phyloP scores from a whole-genome alignment of 441 rosid genomes.

The Erodium moschatum region DNA sequence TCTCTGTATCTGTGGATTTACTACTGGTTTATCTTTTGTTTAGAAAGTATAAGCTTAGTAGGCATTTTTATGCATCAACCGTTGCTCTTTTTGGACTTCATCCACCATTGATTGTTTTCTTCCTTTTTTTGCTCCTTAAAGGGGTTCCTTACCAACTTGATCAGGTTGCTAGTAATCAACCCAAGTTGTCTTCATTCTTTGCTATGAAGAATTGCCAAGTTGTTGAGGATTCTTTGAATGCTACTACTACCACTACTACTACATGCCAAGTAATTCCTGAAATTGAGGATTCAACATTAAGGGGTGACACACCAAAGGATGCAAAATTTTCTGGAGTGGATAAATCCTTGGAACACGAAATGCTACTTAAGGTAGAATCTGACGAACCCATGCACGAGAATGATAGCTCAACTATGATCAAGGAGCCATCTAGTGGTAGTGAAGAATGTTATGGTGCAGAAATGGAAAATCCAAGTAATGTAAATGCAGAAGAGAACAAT shows the following conservation, averaged over 20 bases:
- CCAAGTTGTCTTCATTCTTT: slow-evolving; percentile 73
- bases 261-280: slow-evolving; percentile 32
- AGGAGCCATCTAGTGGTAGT: slow-evolving; percentile 26
- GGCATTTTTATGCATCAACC: not conserved
- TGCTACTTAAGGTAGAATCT: slow-evolving; percentile 26
- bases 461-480: slow-evolving; percentile 25
- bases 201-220: slow-evolving; percentile 29
- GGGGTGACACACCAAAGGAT: slow-evolving; percentile 33
- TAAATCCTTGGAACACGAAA: slow-evolving; percentile 24
- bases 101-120: slow-evolving; percentile 16
- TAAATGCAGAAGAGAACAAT: slow-evolving; percentile 26
- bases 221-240: slow-evolving; percentile 25
- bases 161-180: slow-evolving; percentile 72
- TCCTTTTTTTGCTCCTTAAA: slow-evolving; percentile 22
- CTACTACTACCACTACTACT: slow-evolving; percentile 11
- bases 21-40: not conserved
- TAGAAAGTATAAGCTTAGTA: not conserved
- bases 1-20: slow-evolving; percentile 4
- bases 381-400: slow-evolving; percentile 24
- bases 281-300: slow-evolving; percentile 29
- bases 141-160: slow-evolving; percentile 95
- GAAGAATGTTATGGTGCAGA: slow-evolving; percentile 29
- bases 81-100: not conserved
- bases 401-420: slow-evolving; percentile 22
- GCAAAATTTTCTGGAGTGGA: slow-evolving; percentile 25